Percentiles rank a stretch among this genome's conserved stretches.
Conservation (phyloP, 495 filamentous ascomycete species). For the Parathielavia appendiculata region DNA sequence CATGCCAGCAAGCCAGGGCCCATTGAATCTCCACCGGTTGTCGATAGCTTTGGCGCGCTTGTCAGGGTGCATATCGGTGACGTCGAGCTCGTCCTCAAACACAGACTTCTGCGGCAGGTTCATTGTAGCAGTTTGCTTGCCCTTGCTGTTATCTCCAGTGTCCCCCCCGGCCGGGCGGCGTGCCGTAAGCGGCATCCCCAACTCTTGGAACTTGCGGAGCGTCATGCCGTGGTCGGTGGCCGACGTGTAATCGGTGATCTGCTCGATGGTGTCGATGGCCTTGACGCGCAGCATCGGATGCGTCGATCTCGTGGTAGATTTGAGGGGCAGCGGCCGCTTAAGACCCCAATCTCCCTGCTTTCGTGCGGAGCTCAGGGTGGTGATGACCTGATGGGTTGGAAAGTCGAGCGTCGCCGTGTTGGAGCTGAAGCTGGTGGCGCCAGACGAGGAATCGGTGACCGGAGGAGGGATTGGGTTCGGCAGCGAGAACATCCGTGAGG, state of each 20-base stretch:
- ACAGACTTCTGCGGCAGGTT: constrained; percentile 37
- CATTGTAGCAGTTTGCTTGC: background rate
- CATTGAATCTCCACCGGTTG: constrained; percentile 66
- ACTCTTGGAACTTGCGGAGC: constrained; percentile 79
- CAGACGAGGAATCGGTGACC: constrained; percentile 30
- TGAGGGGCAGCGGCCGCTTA: constrained; percentile 75
- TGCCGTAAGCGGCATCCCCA: constrained; percentile 48
- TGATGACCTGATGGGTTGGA: constrained; percentile 81
- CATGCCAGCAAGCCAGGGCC: constrained; percentile 79
- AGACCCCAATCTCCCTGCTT: constrained; percentile 86
- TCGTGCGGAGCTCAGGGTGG: constrained; percentile 71
- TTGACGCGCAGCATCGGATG: constrained; percentile 66
- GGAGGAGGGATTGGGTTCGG: constrained; percentile 48
- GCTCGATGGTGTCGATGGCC: constrained; percentile 79
- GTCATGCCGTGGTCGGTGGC: constrained; percentile 77
- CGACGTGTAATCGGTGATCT: constrained; percentile 85
- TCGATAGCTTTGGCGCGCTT: constrained; percentile 28
- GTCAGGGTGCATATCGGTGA: constrained; percentile 38
- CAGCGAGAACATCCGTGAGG: constrained; percentile 55
- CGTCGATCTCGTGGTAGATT: constrained; percentile 64
- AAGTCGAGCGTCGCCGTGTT: constrained; percentile 66
- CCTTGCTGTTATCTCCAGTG: constrained; percentile 6
- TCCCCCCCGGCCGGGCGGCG: constrained; percentile 35
- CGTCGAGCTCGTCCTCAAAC: constrained; percentile 54
- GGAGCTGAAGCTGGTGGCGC: constrained; percentile 42